phyloP scores from a whole-genome alignment of 805 yeast genomes.

The Myxozyma geophila region DNA sequence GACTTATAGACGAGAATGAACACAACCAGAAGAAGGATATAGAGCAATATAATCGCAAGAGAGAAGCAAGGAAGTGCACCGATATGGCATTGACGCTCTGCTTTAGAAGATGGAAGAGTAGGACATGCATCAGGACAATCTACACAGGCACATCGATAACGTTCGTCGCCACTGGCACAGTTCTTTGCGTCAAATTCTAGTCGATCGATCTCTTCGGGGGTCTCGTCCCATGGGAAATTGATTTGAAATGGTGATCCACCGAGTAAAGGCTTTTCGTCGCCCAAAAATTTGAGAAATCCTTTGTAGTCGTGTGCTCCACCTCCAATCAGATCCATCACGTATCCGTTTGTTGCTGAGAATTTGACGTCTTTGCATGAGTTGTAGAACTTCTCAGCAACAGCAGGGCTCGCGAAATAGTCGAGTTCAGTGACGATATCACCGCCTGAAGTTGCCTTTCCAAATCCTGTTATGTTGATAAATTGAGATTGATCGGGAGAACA shows the following conservation, averaged over 20 bases:
- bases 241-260: slow-evolving; percentile 98
- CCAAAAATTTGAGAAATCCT: slow-evolving; percentile 82
- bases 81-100: slow-evolving; percentile 54
- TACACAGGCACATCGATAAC: slow-evolving; percentile 82
- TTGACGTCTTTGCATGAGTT: slow-evolving; percentile 88
- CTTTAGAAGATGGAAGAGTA: slow-evolving; percentile 50
- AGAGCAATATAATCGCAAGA: slow-evolving; percentile 59
- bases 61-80: slow-evolving; percentile 76
- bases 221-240: slow-evolving; percentile 61
- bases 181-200: slow-evolving; percentile 37
- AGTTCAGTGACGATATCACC: slow-evolving; percentile 71
- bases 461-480: slow-evolving; percentile 69
- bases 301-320: slow-evolving; percentile 87
- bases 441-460: slow-evolving; percentile 52
- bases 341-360: slow-evolving; percentile 93
- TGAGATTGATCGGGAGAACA: slow-evolving; percentile 83
- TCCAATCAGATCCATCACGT: slow-evolving; percentile 94
- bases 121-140: slow-evolving; percentile 90
- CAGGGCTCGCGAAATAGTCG: slow-evolving; percentile 61
- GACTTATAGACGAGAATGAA: slow-evolving; percentile 33
- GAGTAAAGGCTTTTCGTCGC: slow-evolving; percentile 89
- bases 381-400: slow-evolving; percentile 66
- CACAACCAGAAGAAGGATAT: slow-evolving; percentile 46
- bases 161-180: slow-evolving; percentile 63
- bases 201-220: slow-evolving; percentile 28